These are phyloP conservation scores for Oryza glumipatula DNA, from an alignment of 176 grass and related monocot genomes.

Conservation along the genomic window DNA sequence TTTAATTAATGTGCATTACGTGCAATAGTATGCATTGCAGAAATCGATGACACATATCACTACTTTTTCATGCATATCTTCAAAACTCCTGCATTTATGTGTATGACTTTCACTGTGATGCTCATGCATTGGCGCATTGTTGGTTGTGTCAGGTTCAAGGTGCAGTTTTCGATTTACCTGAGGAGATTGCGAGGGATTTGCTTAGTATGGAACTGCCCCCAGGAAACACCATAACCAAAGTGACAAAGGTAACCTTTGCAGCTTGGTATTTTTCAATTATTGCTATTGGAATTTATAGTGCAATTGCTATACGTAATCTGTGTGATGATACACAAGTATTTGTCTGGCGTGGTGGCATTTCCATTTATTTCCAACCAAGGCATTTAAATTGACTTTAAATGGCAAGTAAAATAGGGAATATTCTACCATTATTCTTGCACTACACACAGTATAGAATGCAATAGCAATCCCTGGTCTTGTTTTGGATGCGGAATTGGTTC, in stretches of 20 bases:
- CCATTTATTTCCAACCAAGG: slow-evolving; percentile 27
- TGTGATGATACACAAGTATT: neutral
- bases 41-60: neutral
- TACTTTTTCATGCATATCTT: slow-evolving; percentile 5
- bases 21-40: slow-evolving; percentile 1
- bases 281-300: neutral
- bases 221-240: slow-evolving; percentile 86
- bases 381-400: slow-evolving; percentile 14
- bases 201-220: slow-evolving; percentile 72
- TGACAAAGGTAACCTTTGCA: slow-evolving; percentile 73
- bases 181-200: slow-evolving; percentile 84
- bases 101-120: slow-evolving; percentile 17
- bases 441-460: neutral
- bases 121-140: slow-evolving; percentile 7
- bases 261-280: slow-evolving; percentile 13
- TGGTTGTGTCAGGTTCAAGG: slow-evolving; percentile 79
- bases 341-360: neutral
- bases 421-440: neutral
- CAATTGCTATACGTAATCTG: neutral
- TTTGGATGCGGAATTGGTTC: slow-evolving; percentile 18
- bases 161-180: slow-evolving; percentile 96
- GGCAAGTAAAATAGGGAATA: neutral
- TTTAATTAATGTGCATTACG: neutral
- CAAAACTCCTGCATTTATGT: neutral
- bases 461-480: slow-evolving; percentile 1